These are phyloP conservation scores for Marchantia polymorpha DNA, from an alignment of 225 moss, liverwort and hornwort species.

Conservation along the genomic window DNA sequence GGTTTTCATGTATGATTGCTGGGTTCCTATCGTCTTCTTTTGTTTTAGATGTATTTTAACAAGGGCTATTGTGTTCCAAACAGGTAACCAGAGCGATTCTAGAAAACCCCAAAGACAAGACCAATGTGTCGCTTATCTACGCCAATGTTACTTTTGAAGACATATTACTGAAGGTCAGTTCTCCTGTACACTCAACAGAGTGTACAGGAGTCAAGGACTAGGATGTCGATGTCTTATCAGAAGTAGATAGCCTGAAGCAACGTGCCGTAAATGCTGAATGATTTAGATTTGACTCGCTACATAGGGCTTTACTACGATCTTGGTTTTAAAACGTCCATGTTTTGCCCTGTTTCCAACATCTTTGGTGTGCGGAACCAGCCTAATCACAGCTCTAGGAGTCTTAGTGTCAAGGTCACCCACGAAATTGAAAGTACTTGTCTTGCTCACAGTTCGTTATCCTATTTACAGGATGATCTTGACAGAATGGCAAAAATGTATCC, in stretches of 20 bases:
- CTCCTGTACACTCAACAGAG: background rate
- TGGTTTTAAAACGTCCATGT: too few species aligned
- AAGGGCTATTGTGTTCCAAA: background rate
- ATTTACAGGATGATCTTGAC: conserved; percentile 77
- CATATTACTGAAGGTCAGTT: conserved; percentile 81
- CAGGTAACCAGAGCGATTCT: conserved; percentile 94
- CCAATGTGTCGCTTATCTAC: conserved; percentile 73
- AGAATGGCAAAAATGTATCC: conserved; percentile 65
- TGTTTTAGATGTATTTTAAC: background rate
- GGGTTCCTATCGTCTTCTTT: too few species aligned
- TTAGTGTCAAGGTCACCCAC: too few species aligned
- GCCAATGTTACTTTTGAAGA: conserved; percentile 85
- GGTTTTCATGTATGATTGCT: too few species aligned
- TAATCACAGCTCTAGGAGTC: too few species aligned
- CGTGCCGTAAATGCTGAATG: too few species aligned
- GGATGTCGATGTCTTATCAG: too few species aligned
- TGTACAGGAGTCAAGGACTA: background rate
- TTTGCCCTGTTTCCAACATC: too few species aligned
- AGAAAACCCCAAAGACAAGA: conserved; percentile 84
- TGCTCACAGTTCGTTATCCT: background rate
- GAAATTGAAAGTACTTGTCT: background rate
- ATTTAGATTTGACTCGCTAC: too few species aligned
- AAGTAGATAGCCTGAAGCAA: too few species aligned
- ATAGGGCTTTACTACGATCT: too few species aligned
- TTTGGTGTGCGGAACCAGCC: too few species aligned